Conservation (phyloP, 768 basidiomycete genomes). For the Suillus spraguei region DNA sequence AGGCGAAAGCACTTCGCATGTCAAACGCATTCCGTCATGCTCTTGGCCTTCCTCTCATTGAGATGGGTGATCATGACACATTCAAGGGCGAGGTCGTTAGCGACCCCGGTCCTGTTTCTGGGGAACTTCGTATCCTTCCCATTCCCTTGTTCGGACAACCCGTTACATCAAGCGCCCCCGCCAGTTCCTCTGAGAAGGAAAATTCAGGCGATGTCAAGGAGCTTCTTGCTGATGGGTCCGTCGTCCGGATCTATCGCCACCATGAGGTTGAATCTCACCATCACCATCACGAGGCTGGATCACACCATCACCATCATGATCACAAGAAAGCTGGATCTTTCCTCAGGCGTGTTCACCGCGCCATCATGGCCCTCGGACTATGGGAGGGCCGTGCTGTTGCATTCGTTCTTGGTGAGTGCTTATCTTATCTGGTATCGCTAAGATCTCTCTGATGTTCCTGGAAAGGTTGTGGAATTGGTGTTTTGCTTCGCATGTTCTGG, state of each 20-base stretch:
- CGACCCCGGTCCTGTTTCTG: conserved; percentile 21
- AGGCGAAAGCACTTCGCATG: conserved; percentile 51
- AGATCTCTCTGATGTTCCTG: conserved; percentile 8
- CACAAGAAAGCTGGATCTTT: conserved; percentile 41
- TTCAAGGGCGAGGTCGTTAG: conserved; percentile 13
- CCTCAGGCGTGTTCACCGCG: conserved; percentile 60
- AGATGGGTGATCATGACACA: conserved; percentile 19
- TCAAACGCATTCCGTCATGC: conserved; percentile 58
- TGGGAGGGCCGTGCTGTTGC: conserved; percentile 86
- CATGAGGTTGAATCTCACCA: conserved; percentile 20
- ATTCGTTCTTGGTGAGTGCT: conserved; percentile 72
- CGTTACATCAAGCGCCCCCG: conserved; percentile 11
- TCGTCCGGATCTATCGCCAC: conserved; percentile 15
- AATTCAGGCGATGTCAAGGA: conserved; percentile 9
- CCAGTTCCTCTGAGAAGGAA: not conserved
- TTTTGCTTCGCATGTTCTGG: conserved; percentile 80
- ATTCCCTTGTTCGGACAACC: conserved; percentile 35
- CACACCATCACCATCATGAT: conserved; percentile 28
- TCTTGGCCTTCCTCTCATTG: conserved; percentile 55
- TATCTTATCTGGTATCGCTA: not conserved
- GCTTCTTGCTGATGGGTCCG: conserved; percentile 9
- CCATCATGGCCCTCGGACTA: conserved; percentile 69
- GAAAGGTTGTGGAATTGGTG: conserved; percentile 81
- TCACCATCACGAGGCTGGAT: conserved; percentile 23
- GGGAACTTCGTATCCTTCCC: conserved; percentile 34